Percentiles rank a stretch among this genome's conserved stretches.
Conservation (phyloP, 345 rosid genomes). For the Eucalyptus tenuipes region DNA sequence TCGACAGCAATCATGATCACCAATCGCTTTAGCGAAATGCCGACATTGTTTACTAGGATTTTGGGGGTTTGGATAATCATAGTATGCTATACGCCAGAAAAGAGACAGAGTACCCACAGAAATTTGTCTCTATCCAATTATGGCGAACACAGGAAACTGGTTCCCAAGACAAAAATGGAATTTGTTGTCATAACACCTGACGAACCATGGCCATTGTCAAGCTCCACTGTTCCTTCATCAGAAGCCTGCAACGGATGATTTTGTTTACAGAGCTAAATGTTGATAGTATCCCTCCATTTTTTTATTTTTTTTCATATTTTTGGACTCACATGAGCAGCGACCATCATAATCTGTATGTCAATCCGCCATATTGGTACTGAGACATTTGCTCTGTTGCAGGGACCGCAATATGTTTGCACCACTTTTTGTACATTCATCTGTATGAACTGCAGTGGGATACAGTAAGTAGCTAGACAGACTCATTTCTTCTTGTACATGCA, state of each 20-base stretch:
- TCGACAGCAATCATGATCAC: not conserved
- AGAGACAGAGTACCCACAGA: not conserved
- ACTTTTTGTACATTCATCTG: slow-evolving; percentile 85
- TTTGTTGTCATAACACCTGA: not conserved
- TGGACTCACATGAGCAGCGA: rapidly evolving
- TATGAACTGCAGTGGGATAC: slow-evolving; percentile 76
- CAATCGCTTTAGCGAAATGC: not conserved
- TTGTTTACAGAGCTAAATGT: not conserved
- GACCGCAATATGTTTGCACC: slow-evolving; percentile 93
- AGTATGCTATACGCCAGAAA: not conserved
- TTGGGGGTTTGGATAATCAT: too few relatives aligned
- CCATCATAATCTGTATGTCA: not conserved
- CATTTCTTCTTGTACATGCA: not conserved
- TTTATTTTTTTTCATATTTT: not conserved
- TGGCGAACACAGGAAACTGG: not conserved
- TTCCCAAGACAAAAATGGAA: not conserved
- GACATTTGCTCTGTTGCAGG: slow-evolving; percentile 24
- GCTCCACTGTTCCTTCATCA: not conserved
- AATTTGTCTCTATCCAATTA: not conserved
- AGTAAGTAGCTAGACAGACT: slow-evolving; percentile 30
- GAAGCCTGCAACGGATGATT: not conserved
- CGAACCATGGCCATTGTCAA: not conserved
- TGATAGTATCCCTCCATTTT: not conserved
- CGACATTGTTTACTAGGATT: not conserved
- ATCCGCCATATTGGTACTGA: rapidly evolving